A percentile compares a stretch with the other conserved stretches of the same genome.
Evolutionary conservation across 148 eudicot species (phyloP).

Genomic region (Polygonum aviculare): DNA sequence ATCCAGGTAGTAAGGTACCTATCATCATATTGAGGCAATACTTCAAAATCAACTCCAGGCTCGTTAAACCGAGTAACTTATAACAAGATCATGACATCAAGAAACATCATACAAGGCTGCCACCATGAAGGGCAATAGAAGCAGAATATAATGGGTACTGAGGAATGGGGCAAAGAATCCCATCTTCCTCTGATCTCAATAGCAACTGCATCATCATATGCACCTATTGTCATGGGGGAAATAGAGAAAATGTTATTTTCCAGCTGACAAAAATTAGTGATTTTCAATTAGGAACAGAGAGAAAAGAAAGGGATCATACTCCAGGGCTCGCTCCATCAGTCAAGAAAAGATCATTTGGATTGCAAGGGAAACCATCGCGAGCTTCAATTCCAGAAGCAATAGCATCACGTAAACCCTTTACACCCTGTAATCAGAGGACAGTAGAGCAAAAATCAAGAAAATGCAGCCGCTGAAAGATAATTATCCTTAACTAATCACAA

Average conservation of each 20-base stretch:
- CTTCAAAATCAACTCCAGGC: not conserved
- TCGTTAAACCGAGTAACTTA: not conserved
- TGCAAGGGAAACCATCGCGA: conserved; percentile 85
- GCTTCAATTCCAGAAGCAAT: conserved; percentile 92
- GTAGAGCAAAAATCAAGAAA: not conserved
- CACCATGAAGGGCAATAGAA: conserved; percentile 94
- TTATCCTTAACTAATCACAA: not conserved
- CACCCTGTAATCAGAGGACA: conserved; percentile 40
- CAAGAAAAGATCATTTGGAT: conserved; percentile 86
- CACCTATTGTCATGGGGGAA: conserved; percentile 31
- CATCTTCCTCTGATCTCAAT: conserved; percentile 80
- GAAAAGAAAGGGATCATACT: conserved; percentile 13
- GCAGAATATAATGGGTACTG: conserved; percentile 97
- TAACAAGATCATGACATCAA: not conserved
- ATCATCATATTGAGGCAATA: not conserved
- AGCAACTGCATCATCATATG: conserved; percentile 98
- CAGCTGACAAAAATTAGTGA: not conserved
- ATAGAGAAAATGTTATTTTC: not conserved
- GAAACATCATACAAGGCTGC: conserved; percentile 72
- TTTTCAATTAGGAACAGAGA: not conserved
- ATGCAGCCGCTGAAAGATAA: not conserved
- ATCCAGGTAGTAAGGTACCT: conserved; percentile 94
- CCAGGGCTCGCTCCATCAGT: conserved; percentile 88
- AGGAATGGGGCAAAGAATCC: conserved; percentile 90
- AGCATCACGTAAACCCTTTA: conserved; percentile 84